Base-by-base conservation (phyloP, 2,329 filamentous ascomycete species). In the Lachnellula occidentalis region DNA sequence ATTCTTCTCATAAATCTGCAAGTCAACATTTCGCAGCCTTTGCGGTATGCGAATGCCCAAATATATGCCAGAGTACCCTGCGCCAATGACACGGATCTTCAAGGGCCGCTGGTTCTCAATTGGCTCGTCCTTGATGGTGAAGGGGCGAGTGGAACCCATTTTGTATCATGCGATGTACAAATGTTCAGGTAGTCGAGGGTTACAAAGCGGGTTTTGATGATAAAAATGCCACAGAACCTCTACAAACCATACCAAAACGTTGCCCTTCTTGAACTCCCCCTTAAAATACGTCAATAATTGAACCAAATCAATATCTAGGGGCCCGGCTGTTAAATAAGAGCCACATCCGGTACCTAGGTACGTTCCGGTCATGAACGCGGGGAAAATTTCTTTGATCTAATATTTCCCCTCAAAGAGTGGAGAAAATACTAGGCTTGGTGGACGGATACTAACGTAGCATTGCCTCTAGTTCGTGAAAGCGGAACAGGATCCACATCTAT, bases 1-100 rank as follows among this genome's bases (percentile, higher is more conserved):
- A 45, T 76, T 77, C 67, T 81, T 81, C 66, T 83, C 80, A 3
- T 83, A 67, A 34, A 85, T 80, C 56, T 64, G 56, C 12, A 68
- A 48, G 45, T 67, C 63, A 21, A 67, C 53, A 54, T 65, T 66
- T 17, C 62, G 56, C 41, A 69, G 43, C 14, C 60, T 55, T 51
- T 68, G 61, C 12, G 62, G 66, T 42, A 69, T 65, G 9, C 65
- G 56, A 45, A 67, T 65, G 19, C 63, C 64, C 42, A 68, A 56
- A 54, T 67, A 66, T 22, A 70, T 66, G 2, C 68, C 68, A 7
- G 66, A 67, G 48, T 65, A 66, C 6, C 68, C 68, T 21, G 67
- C 66, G 5, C 68, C 68, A 43, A 70, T 64, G 37, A 67, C 63
- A 5, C 61, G 53, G 4, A 69, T 60, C 42, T 67, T 66, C 39